Percentiles rank a stretch among this genome's conserved stretches.
These are phyloP conservation scores for Haberlea rhodopensis DNA, from an alignment of 257 asterid species.

Conservation along the genomic window DNA sequence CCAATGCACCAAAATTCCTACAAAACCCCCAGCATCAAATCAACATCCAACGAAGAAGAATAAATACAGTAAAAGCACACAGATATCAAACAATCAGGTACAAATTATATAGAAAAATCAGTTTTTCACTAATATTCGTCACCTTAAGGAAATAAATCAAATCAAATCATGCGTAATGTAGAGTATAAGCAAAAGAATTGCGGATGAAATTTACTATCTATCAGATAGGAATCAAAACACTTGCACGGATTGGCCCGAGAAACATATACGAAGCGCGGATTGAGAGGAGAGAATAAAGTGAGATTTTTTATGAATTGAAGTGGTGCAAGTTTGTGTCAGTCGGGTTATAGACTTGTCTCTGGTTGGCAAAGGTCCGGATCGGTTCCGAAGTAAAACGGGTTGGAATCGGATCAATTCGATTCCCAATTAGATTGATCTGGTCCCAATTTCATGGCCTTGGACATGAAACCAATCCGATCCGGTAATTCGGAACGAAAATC, in stretches of 20 bases:
- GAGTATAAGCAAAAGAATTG: background rate
- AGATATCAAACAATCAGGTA: too few species aligned
- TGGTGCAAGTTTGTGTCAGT: too few species aligned
- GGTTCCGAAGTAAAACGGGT: too few species aligned
- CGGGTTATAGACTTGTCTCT: too few species aligned
- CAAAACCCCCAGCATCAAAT: slow-evolving; percentile 29
- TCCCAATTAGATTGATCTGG: too few species aligned
- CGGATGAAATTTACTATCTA: background rate
- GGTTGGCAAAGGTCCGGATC: too few species aligned
- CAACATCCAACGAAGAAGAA: slow-evolving; percentile 12
- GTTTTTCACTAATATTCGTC: background rate
- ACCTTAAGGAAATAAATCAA: background rate
- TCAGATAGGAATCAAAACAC: background rate
- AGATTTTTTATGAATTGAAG: background rate
- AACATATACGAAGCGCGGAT: background rate
- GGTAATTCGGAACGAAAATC: too few species aligned
- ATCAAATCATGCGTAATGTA: background rate
- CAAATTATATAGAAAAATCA: too few species aligned
- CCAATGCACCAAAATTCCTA: slow-evolving; percentile 27
- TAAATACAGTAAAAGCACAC: background rate
- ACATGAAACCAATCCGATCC: too few species aligned
- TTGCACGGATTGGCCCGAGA: background rate
- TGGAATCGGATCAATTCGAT: too few species aligned
- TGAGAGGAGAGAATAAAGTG: background rate
- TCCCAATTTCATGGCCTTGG: too few species aligned